Base-by-base conservation (phyloP, 2,329 filamentous ascomycete genomes). In the Fusarium graminum region DNA sequence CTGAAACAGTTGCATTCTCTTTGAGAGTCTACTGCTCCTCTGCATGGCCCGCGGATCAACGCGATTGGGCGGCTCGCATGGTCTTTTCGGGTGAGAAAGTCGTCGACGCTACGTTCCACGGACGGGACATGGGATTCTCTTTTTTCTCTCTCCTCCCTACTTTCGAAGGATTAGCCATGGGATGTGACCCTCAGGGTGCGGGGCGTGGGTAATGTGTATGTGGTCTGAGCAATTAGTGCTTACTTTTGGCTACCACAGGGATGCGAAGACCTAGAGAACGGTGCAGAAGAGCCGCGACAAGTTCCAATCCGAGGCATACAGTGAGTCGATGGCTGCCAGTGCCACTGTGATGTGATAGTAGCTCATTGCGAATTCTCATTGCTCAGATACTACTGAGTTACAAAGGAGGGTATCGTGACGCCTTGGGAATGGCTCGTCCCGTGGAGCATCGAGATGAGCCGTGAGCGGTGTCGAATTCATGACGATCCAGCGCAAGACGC, bases 171-270 rank as follows among this genome's bases (percentile, higher is more conserved):
- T 17, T 39, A 47, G 25, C 13, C 28, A 59, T 60, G 41, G 43
- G 43, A 65, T 61, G 61, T 38, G 44, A 61, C 61, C 41, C 55
- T 59, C 44, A 46, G 36, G 40, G 60, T 65, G 53, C 49, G 62
- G 62, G 50, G 59, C 32, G 53, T 29, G 17, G 40, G 39, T 43
- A 12, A 30, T 25, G 8, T 7, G 38, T 13, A 22, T 22, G 39
- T 56, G 45, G 57, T 25, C 22, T 44, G 32, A 11, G n/a, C 40
- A 30, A 30, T 57, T 65, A 67, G 63, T 66, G 63, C 63, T 66
- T 66, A 66, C 62, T 3, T 47, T 46, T 43, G 14, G 17, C 8
- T 32, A 34, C 17, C 13, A 19, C 49, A 52, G 22, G 25, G 28
- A 22, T 41, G 19, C 9, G 29, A 36, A 38, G 55, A 32, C 42